Evolutionary conservation across 805 yeast species (phyloP), one percentile per base, ranked within the genome.

Genomic region (Nakazawaea peltata): DNA sequence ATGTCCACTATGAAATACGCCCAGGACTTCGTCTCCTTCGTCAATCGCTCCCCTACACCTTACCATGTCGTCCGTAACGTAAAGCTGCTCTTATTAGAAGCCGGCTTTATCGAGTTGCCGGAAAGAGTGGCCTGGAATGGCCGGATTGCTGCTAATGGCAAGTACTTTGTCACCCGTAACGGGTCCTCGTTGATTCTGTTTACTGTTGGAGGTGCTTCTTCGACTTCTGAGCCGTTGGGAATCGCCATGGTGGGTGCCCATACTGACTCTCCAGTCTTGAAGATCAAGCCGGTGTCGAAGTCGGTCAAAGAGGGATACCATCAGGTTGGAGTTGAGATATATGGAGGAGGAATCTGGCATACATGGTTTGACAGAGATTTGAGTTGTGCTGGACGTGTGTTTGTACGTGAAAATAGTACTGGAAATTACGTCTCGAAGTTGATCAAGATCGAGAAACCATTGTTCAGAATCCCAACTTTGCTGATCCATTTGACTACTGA

Each of bases 361-460:
- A 75, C 95, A 4, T 90, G 97, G 97, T 90, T 92, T 51, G 98
- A 90, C 56, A 75, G 97, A 41, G 97, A 90, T 55, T 68, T 92
- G 47, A 71, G 90, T 26, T 63, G 87, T 41, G 97, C 97, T 7
- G 98, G 98, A 12, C 69, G 97, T 45, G 95, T 90, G 1, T 79
- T 79, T 52, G 81, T 84, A 13, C 67, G 61, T 27, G 69, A 68
- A 23, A 49, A 53, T 13, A 80, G 74, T 7, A n/a, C n/a, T n/a
- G n/a, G n/a, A n/a, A 63, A 68, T 36, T 67, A 60, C 38, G 71
- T 73, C 32, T 72, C 95, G 3, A 76, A 69, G 49, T 65, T 92
- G 41, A 74, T 92, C 40, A 84, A 86, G 57, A 69, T 92, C 43
- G 75, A 81, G 44, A 81, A 74, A 54, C 97, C 98, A 2, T 53